phyloP scores from a whole-genome alignment of 768 basidiomycete species.

The Phylloporus sp. region DNA sequence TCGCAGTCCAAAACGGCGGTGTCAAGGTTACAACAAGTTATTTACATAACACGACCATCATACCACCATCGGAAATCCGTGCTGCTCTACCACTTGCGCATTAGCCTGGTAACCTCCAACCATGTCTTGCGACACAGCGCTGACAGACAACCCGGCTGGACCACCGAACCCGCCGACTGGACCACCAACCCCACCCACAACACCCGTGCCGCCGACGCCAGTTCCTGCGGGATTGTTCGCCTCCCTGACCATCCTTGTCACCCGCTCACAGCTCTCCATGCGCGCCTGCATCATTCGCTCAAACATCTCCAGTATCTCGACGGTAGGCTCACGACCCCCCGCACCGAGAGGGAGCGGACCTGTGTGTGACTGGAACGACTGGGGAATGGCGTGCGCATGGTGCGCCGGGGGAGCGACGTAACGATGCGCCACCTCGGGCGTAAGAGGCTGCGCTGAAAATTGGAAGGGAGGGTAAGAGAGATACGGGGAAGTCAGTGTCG shows the following conservation, averaged over 20 bases:
- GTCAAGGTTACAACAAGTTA: neutral
- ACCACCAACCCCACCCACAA: slow-evolving; percentile 17
- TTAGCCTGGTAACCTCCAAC: slow-evolving; percentile 13
- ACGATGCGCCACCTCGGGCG: slow-evolving; percentile 10
- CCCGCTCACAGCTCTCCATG: slow-evolving; percentile 70
- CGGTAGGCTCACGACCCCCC: slow-evolving; percentile 35
- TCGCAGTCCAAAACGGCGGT: slow-evolving; percentile 8
- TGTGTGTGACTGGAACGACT: slow-evolving; percentile 12
- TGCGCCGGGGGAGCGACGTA: slow-evolving; percentile 12
- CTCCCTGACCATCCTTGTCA: slow-evolving; percentile 49
- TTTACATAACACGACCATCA: no score
- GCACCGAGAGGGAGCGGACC: slow-evolving; percentile 28
- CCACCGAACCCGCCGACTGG: slow-evolving; percentile 29
- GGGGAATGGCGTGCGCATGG: slow-evolving; percentile 3
- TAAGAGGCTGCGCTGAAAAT: slow-evolving; percentile 11
- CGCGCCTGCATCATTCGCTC: slow-evolving; percentile 68
- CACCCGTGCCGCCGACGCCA: slow-evolving; percentile 6
- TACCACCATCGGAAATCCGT: slow-evolving; percentile 24
- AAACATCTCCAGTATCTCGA: slow-evolving; percentile 61
- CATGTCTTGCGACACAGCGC: slow-evolving; percentile 20
- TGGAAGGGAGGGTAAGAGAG: slow-evolving; percentile 29
- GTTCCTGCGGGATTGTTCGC: slow-evolving; percentile 23
- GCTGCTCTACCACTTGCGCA: slow-evolving; percentile 10
- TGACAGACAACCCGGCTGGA: slow-evolving; percentile 21
- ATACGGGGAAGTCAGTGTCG: slow-evolving; percentile 31